These are phyloP conservation scores for Boletus sensibilis DNA, from an alignment of 768 basidiomycete genomes.

Conservation along the genomic window DNA sequence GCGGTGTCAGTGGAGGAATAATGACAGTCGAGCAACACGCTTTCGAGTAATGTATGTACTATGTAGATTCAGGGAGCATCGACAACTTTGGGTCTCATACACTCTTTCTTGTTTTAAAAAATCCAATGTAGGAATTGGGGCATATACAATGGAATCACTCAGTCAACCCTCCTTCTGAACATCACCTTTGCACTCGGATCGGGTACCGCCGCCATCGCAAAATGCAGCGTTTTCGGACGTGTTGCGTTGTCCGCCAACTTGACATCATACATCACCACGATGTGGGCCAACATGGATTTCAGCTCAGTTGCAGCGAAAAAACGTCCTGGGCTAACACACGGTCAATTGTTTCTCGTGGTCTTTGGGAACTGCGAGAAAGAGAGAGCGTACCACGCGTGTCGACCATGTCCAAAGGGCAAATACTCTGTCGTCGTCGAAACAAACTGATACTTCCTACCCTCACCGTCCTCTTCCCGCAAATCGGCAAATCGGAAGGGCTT, in stretches of 20 bases:
- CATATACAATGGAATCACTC: too few relatives aligned
- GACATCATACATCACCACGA: constrained; percentile 11
- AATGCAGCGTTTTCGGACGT: neutral
- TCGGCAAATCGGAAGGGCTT: constrained; percentile 12
- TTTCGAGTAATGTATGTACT: neutral
- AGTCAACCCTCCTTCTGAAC: neutral
- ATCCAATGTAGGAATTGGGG: neutral
- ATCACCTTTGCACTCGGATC: neutral
- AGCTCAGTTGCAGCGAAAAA: constrained; percentile 10
- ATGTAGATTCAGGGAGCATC: neutral
- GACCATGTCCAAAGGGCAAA: neutral
- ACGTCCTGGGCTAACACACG: constrained; percentile 12
- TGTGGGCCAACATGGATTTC: constrained; percentile 15
- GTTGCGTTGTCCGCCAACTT: neutral
- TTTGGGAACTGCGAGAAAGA: too few relatives aligned
- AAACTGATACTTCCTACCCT: too few relatives aligned
- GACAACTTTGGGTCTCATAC: too few relatives aligned
- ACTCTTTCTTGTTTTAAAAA: too few relatives aligned
- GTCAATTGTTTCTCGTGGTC: too few relatives aligned
- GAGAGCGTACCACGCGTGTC: too few relatives aligned
- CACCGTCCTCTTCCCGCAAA: too few relatives aligned
- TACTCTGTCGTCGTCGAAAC: too few relatives aligned
- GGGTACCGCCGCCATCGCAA: neutral
- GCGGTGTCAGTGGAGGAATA: neutral
- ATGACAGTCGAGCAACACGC: neutral